Conservation (phyloP, 2,329 filamentous ascomycete genomes). For the Parascedosporium putredinis region DNA sequence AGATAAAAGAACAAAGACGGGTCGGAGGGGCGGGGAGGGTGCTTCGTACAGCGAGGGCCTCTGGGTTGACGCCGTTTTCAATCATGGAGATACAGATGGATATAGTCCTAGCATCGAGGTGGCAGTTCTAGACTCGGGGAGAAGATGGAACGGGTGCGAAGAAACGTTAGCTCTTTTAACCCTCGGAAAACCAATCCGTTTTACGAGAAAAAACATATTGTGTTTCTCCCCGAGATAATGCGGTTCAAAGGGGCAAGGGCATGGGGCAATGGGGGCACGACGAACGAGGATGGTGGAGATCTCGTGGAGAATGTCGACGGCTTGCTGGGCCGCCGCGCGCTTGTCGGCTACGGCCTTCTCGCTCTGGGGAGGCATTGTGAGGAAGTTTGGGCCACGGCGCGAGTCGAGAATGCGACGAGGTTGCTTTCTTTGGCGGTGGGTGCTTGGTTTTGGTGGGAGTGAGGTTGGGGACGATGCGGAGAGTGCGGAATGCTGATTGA, state of each 20-base stretch:
- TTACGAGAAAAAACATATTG: no score
- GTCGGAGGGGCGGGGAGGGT: background rate
- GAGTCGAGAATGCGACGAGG: no score
- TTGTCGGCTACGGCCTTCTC: constrained; percentile 47
- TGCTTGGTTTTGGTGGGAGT: background rate
- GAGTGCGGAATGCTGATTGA: no score
- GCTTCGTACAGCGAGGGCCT: constrained; percentile 72
- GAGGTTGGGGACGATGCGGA: background rate
- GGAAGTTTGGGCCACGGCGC: background rate
- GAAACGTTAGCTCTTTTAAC: no score
- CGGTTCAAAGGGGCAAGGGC: background rate
- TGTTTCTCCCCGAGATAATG: background rate
- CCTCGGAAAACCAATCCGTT: no score
- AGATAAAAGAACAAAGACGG: background rate
- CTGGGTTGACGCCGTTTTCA: constrained; percentile 93
- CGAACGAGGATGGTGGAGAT: constrained; percentile 81
- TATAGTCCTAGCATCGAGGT: constrained; percentile 80
- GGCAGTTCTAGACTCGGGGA: constrained; percentile 61
- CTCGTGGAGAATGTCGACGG: constrained; percentile 73
- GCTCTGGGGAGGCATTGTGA: constrained; percentile 23
- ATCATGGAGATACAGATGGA: constrained; percentile 95
- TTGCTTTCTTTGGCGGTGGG: no score
- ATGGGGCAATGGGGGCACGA: constrained; percentile 10
- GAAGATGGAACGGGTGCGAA: no score
- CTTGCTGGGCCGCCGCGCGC: constrained; percentile 68